Evolutionary conservation across 2,329 filamentous ascomycete genomes (phyloP).

Genomic region (Westerdykella ornata): DNA sequence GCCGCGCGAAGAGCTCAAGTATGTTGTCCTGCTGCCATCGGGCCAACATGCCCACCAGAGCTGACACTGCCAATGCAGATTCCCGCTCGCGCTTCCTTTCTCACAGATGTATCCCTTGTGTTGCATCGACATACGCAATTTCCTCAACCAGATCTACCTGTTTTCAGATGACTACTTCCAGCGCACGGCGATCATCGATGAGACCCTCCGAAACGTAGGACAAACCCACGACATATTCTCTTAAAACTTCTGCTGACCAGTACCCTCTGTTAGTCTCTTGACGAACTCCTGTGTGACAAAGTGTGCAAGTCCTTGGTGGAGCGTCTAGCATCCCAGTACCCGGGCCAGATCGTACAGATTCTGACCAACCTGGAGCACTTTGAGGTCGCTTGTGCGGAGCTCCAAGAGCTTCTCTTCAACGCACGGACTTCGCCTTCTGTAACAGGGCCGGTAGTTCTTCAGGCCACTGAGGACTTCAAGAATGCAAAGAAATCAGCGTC

Average conservation of each 20-base stretch:
- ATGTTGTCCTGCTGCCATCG: conserved; percentile 29
- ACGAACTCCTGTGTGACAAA: conserved; percentile 86
- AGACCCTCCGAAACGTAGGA: conserved; percentile 69
- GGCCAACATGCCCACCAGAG: conserved; percentile 4
- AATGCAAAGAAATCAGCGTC: conserved; percentile 92
- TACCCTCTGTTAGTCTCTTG: conserved; percentile 59
- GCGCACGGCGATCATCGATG: conserved; percentile 81
- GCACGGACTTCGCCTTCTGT: conserved; percentile 76
- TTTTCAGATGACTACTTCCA: conserved; percentile 96
- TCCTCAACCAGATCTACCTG: conserved; percentile 96
- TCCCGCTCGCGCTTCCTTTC: conserved; percentile 93
- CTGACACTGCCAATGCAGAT: conserved; percentile 48
- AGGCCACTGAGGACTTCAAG: conserved; percentile 78
- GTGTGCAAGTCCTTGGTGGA: conserved; percentile 89
- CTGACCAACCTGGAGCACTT: conserved; percentile 97
- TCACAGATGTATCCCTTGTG: conserved; percentile 98
- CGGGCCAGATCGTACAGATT: conserved; percentile 97
- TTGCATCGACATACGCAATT: conserved; percentile 96
- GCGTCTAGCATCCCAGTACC: conserved; percentile 81
- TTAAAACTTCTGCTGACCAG: conserved; percentile 4
- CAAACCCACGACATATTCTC: not conserved
- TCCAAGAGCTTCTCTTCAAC: conserved; percentile 78
- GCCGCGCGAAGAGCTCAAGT: conserved; percentile 66
- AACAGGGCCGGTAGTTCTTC: conserved; percentile 70
- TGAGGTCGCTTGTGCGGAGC: conserved; percentile 81